Evolutionary conservation across 2,329 filamentous ascomycete genomes (phyloP), one percentile per base, ranked within the genome.

Genomic region (Fusarium denticulatum): DNA sequence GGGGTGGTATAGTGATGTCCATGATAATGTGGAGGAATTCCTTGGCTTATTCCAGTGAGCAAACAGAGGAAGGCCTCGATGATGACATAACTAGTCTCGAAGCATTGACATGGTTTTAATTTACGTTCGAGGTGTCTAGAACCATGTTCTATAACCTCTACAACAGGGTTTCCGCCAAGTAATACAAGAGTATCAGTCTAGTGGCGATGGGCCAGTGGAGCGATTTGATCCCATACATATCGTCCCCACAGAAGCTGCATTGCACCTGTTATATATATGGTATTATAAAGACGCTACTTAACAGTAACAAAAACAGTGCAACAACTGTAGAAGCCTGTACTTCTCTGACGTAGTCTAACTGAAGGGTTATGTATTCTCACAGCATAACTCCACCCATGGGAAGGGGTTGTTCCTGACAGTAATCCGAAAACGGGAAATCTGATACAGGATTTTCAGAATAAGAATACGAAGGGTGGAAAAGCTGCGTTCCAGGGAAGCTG

Each of bases 341-440:
- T n/a, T 13, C 22, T n/a, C 7, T 6, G 11, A n/a, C 1, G 13
- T 10, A n/a, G 8, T n/a, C 39, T 42, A 16, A 12, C 15, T 12
- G 15, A 43, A 43, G 12, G 3, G 10, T 5, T 24, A 24, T 42
- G 8, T 15, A 42, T 10, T n/a, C 16, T 26, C 42, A 26, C n/a
- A 26, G 11, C 28, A 5, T 13, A 5, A 22, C 28, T 50, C 47
- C 47, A 7, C 3, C 28, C 11, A 32, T n/a, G 1, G 30, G 0
- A 14, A 10, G 2, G 10, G 0, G 3, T 18, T 50, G 30, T 2
- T 50, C 0, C 11, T 14, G 47, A 7, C 0, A 20, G 22, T 9
- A 24, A 7, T 34, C 22, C 28, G 0, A 18, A 7, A 24, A 14
- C 1, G 4, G 1, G 7, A 20, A 34, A 15, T 50, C 47, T 0